phyloP scores from a whole-genome alignment of 306 rosid species.

The Vicia villosa region DNA sequence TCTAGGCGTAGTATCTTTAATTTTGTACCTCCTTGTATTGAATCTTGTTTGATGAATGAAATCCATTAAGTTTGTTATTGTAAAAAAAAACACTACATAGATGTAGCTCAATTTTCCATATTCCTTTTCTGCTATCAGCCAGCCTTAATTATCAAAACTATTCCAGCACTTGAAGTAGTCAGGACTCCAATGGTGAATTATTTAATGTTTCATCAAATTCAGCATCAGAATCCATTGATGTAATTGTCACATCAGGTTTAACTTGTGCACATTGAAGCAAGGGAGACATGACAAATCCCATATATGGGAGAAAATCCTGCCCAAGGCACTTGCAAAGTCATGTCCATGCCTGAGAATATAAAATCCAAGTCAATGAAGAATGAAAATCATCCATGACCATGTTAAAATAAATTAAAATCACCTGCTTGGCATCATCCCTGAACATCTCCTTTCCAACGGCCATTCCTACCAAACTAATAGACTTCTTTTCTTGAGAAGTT shows the following conservation, averaged over 20 bases:
- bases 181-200: no score
- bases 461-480: conserved; percentile 99
- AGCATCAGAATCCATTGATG: conserved; percentile 87
- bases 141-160: no score
- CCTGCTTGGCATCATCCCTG: conserved; percentile 98
- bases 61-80: no score
- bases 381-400: conserved; percentile 13
- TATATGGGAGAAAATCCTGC: conserved; percentile 96
- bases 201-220: conserved; percentile 79
- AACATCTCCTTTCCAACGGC: conserved; percentile 98
- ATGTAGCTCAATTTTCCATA: no score
- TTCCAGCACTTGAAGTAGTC: no score
- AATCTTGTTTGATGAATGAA: no score
- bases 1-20: no score
- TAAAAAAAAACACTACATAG: no score
- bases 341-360: conserved; percentile 85
- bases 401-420: conserved; percentile 25
- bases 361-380: conserved; percentile 28
- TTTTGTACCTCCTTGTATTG: no score
- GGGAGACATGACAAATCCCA: conserved; percentile 98
- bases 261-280: conserved; percentile 95
- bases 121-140: no score
- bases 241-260: conserved; percentile 97
- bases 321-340: conserved; percentile 98
- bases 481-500: conserved; percentile 86